Evolutionary conservation across 495 filamentous ascomycete species (phyloP), one percentile per base, ranked within the genome.

Genomic region (Symbiotaphrina buchneri): DNA sequence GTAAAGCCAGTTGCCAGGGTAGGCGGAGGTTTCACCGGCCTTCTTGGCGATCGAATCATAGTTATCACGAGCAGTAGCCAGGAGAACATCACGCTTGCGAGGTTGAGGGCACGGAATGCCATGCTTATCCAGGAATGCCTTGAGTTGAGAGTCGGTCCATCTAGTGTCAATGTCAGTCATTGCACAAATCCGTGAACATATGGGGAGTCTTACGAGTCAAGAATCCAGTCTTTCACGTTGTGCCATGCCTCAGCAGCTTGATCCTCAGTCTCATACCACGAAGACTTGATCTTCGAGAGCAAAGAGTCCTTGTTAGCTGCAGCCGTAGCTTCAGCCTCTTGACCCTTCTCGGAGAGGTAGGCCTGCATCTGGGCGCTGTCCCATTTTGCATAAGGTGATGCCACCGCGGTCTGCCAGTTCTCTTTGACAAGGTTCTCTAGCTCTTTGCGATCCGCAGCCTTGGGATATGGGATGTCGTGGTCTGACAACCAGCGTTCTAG

Each of bases 1-100:
- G 43, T 93, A 97, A 20, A 95, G 55, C 87, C 87, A 97, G 51
- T 92, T 71, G n/a, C 87, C 87, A 23, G 87, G 87, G 41, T 97
- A 97, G 6, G 64, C 46, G 22, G 65, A 55, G 1, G 79, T 74
- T 51, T 93, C 76, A 38, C 78, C 79, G 24, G 64, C 58, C 54
- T 92, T 94, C 45, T 82, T 68, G 8, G 87, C 83, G 26, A 76
- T 48, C 3, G 62, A 56, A 37, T 93, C 71, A 38, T 91, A 94
- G 47, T 74, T 85, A 36, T 71, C 57, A 33, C 87, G 82, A 29
- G 68, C 65, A 38, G 77, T 62, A 42, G 71, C 61, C 40, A 95
- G 64, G 29, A 93, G 54, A 10, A 67, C 65, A 45, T 94, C 87
- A 34, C 80, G 79, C 42, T 73, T 78, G 43, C 76, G 74, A 15